Base-by-base conservation (phyloP, 805 yeast species). In the Schwanniomyces pseudopolymorphus region DNA sequence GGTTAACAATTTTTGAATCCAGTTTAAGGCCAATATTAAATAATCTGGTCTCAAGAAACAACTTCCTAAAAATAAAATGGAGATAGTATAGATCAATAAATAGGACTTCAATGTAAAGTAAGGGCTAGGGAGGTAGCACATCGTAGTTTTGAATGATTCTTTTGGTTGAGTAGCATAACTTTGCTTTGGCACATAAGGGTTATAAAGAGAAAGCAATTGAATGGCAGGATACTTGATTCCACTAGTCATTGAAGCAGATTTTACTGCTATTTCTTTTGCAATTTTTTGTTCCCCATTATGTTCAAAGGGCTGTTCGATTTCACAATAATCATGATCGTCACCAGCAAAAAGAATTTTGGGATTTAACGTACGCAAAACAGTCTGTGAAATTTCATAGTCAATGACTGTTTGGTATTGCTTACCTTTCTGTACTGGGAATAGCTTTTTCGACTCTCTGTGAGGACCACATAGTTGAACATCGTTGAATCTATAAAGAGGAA, bases 301-400 rank as follows among this genome's bases (percentile, higher is more conserved):
- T 3, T 40, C 44, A 43, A 52, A 65, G 9, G 63, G 56, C 60
- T 91, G 97, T 17, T 69, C 67, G 25, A 85, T 77, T 53, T 87
- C 89, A 63, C 99, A 94, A 56, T 89, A 90, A 63, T 94, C 99
- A 68, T 94, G 99, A 63, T 94, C 99, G 63, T 94, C 99, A 1
- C 99, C 99, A 5, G 95, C 82, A 59, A 90, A 88, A 3, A 87
- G 75, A 9, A 84, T 64, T 13, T 72, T 72, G 0, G 99, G 99
- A 39, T 77, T 67, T 1, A 92, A 62, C 8, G 66, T 69, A 5
- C 72, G 56, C 39, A 94, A 65, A 4, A 94, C 74, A 17, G 79
- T 75, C 35, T 80, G 75, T 0, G 92, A 72, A 4, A 85, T 58
- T 1, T 75, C 78, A 25, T 78, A 69, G 42, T 83, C 86, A 8